Base-by-base conservation (phyloP, 768 basidiomycete genomes). In the Mycena indigotica region DNA sequence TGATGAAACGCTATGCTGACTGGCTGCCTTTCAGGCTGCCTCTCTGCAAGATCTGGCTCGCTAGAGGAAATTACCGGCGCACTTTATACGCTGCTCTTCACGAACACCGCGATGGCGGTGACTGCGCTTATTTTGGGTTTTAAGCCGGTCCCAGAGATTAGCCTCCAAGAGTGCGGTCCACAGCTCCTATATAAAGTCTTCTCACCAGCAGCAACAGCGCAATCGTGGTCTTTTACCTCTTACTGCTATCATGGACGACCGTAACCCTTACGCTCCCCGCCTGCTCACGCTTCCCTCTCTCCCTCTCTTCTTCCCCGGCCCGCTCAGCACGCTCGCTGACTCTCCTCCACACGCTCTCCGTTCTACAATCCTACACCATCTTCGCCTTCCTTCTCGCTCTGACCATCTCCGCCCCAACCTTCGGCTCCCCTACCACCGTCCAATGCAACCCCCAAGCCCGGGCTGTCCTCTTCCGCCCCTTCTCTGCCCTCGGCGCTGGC, bases 91-190 rank as follows among this genome's bases (percentile, higher is more conserved):
- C 46, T 67, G 3, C 48, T 67, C 16, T 48, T 56, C 28, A 67
- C 64, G 23, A 65, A 67, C 46, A 63, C 62, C 2, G 61, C 61
- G 3, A 58, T 65, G 61, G 64, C 61, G 5, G 58, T 65, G 5
- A 61, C 66, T 3, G 58, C 61, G 19, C 56, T 67, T 21, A 63
- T 67, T n/a, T 19, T 65, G 32, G 64, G 64, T 23, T 58, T 65
- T 30, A 58, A 57, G 21, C 40, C 53, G 15, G n/a, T 1, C 2
- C 61, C 66, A 3, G 64, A 60, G 39, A 66, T 65, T 13, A 63
- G 59, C 21, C 60, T 65, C 38, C 64, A 66, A 17, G 66, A 66
- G 63, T 65, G 28, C 23, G 58, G 57, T 8, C 3, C 3, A 29
- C 48, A 38, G 17, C 38, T 52, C 38, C 19, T 5, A 8, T 23